Evolutionary conservation across 306 rosid species (phyloP).

Genomic region (Vicia sativa): DNA sequence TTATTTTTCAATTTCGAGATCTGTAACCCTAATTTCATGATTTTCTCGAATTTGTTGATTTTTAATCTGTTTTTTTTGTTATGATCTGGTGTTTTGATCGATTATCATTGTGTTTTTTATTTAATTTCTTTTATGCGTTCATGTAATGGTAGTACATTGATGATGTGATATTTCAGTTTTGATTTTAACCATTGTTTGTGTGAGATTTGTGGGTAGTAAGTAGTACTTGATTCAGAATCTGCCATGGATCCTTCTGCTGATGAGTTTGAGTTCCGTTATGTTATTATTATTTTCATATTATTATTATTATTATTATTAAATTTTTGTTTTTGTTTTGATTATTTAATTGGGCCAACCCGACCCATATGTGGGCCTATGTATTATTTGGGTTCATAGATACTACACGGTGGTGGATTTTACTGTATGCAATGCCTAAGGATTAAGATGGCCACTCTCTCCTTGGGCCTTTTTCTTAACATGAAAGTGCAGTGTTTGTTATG

Average conservation of each 20-base stretch:
- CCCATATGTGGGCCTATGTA: background rate
- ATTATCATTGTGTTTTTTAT: background rate
- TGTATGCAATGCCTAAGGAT: no score
- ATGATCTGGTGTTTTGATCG: conserved; percentile 20
- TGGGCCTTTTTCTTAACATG: conserved; percentile 21
- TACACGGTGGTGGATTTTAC: background rate
- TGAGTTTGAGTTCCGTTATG: conserved; percentile 27
- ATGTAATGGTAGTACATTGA: conserved; percentile 23
- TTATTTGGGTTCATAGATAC: no score
- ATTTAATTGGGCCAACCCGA: conserved; percentile 22
- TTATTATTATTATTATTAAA: background rate
- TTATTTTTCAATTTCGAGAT: conserved; percentile 39
- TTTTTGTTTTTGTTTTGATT: background rate
- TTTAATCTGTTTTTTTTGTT: conserved; percentile 7
- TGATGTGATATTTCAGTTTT: conserved; percentile 19
- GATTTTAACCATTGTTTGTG: conserved; percentile 24
- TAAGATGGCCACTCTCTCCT: background rate
- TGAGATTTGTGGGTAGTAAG: conserved; percentile 33
- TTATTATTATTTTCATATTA: background rate
- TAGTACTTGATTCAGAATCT: conserved; percentile 32
- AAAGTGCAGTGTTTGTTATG: background rate
- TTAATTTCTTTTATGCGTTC: background rate
- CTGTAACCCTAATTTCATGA: conserved; percentile 27
- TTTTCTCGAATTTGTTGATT: background rate
- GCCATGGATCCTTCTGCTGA: background rate